Conservation (phyloP, 441 rosid species). For the Eutrema salsugineum region DNA sequence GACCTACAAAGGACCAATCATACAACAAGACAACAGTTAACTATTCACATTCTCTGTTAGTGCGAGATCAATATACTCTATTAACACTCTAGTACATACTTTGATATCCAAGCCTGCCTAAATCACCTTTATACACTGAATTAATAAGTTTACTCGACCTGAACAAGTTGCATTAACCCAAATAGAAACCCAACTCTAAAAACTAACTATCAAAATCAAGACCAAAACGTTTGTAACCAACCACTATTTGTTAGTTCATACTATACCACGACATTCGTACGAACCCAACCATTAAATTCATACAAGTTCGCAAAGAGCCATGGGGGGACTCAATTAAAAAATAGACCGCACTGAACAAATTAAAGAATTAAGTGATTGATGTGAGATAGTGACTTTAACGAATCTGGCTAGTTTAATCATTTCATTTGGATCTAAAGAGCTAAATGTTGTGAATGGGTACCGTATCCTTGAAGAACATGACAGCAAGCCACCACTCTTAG, state of each 20-base stretch:
- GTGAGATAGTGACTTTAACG: not conserved
- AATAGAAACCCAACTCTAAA: not conserved
- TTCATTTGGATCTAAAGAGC: not conserved
- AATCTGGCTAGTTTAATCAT: not conserved
- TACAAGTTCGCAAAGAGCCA: not conserved
- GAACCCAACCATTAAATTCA: not conserved
- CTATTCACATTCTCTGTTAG: not conserved
- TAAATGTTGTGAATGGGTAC: constrained; percentile 36
- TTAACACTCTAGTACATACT: not conserved
- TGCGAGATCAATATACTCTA: not conserved
- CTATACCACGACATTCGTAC: not conserved
- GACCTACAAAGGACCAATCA: constrained; percentile 49
- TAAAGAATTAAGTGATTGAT: not conserved
- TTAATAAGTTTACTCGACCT: not conserved
- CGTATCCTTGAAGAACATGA: constrained; percentile 97
- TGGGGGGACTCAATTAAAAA: not conserved
- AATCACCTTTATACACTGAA: constrained; percentile 4
- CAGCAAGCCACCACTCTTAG: constrained; percentile 91
- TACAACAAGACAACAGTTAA: not conserved
- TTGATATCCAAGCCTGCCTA: not conserved
- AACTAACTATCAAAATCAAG: not conserved
- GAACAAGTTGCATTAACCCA: not conserved
- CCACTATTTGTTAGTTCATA: not conserved
- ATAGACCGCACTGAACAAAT: not conserved
- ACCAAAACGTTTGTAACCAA: not conserved